Evolutionary conservation across 164 flowering plant genomes (phyloP), one percentile per base, ranked within the genome.

Genomic region (Santalum album): DNA sequence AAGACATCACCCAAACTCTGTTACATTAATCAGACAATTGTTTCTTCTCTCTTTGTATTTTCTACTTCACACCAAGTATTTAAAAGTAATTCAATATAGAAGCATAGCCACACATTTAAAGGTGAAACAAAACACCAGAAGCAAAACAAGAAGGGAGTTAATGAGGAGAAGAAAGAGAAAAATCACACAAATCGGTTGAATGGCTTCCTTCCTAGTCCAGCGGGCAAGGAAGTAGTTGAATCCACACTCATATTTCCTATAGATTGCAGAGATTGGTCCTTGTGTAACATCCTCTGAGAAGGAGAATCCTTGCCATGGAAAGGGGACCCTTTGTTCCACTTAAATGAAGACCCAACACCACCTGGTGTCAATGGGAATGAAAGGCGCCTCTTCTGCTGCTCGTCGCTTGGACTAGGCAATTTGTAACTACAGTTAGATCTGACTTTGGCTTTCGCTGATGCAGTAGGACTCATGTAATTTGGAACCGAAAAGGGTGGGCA

Each of bases 401-500:
- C 78, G 11, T 64, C 68, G 46, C 53, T 60, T 3, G 88, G 84
- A 12, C 80, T 79, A 9, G 65, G 66, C 2, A 56, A 65, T 54
- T 60, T 81, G 1, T 79, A 88, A 32, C 67, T 86, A 39, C 76
- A 72, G 26, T 55, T 59, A 18, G 81, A 66, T 69, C 90, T 79
- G 24, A 40, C 78, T 62, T 85, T 92, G 1, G 97, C 96, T 66
- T 73, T 74, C 1, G 99, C 92, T 0, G 99, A 94, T 16, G 62
- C 77, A 5, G 99, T 94, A 1, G 95, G 95, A 34, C 58, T 55
- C 99, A 94, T 90, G 78, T 94, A 94, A 57, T 72, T 81, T 12
- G 97, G 97, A 19, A 70, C 84, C 11, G 92, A 84, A 60, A 87
- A 84, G 6, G 96, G 87, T 0, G 96, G 97, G 80, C 97, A 90